Evolutionary conservation across 306 rosid species (phyloP).

Genomic region (Cotoneaster glaucophyllus): DNA sequence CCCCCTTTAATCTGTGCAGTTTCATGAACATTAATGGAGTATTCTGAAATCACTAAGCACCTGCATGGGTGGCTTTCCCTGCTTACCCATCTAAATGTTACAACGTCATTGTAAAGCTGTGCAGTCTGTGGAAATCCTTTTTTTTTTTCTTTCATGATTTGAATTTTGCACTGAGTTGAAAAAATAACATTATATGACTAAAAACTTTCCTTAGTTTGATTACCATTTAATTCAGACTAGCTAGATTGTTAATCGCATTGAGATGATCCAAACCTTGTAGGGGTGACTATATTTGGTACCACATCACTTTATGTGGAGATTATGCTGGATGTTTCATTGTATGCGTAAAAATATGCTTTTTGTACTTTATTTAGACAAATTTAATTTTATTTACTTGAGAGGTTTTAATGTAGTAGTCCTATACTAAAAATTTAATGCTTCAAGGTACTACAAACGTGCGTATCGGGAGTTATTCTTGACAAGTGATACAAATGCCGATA

Average conservation of each 20-base stretch:
- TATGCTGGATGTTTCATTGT: neutral
- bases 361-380: neutral
- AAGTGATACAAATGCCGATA: conserved; percentile 46
- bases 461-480: conserved; percentile 71
- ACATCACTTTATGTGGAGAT: neutral
- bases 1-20: neutral
- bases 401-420: neutral
- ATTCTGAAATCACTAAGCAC: neutral
- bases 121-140: neutral
- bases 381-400: neutral
- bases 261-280: neutral
- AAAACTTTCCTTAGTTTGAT: neutral
- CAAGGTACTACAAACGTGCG: conserved; percentile 80
- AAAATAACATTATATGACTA: neutral
- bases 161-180: neutral
- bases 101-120: neutral
- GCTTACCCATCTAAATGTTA: neutral
- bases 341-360: neutral
- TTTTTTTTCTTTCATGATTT: neutral
- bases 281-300: neutral
- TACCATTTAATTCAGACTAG: neutral
- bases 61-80: neutral
- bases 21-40: neutral
- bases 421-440: conserved; percentile 18
- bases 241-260: neutral